Percentiles rank a stretch among this genome's conserved stretches.
phyloP scores from a whole-genome alignment of 371 early-diverging fungal species.

The Chytridiales sp. region DNA sequence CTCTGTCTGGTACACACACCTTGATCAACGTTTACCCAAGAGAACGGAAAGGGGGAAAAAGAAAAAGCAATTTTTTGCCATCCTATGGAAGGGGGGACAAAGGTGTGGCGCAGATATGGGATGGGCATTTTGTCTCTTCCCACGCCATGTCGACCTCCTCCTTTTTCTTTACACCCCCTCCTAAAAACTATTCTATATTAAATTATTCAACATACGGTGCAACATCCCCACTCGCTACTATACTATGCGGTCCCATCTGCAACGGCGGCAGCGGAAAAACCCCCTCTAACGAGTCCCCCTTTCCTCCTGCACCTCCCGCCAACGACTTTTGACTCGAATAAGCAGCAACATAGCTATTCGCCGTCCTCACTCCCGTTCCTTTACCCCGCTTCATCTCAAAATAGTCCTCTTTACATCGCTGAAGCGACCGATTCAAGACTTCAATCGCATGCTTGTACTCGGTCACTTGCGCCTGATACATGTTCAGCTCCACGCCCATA shows the following conservation, averaged over 20 bases:
- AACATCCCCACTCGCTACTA: constrained; percentile 1
- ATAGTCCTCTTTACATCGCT: constrained; percentile 31
- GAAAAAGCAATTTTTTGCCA: background rate
- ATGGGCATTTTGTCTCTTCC: background rate
- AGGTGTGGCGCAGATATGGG: background rate
- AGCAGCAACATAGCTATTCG: background rate
- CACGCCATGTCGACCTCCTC: background rate
- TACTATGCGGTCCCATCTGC: constrained; percentile 2
- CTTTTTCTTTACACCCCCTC: background rate
- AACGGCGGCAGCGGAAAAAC: constrained; percentile 9
- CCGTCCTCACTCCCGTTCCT: background rate
- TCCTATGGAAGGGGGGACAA: background rate
- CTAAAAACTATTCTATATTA: background rate
- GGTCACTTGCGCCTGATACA: constrained; percentile 52
- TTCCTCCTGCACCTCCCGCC: background rate
- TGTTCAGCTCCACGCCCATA: constrained; percentile 52
- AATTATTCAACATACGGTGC: background rate
- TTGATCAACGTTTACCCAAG: too few species aligned
- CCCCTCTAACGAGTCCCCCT: background rate
- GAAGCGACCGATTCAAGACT: constrained; percentile 35
- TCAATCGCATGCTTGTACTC: constrained; percentile 47
- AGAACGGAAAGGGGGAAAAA: background rate
- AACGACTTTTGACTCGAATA: constrained; percentile 2
- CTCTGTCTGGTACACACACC: too few species aligned
- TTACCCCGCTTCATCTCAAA: constrained; percentile 15